A percentile compares a stretch with the other conserved stretches of the same genome.
These are phyloP conservation scores for Penicillium aurantiogriseum DNA, from an alignment of 2,329 filamentous ascomycete species.

Conservation along the genomic window DNA sequence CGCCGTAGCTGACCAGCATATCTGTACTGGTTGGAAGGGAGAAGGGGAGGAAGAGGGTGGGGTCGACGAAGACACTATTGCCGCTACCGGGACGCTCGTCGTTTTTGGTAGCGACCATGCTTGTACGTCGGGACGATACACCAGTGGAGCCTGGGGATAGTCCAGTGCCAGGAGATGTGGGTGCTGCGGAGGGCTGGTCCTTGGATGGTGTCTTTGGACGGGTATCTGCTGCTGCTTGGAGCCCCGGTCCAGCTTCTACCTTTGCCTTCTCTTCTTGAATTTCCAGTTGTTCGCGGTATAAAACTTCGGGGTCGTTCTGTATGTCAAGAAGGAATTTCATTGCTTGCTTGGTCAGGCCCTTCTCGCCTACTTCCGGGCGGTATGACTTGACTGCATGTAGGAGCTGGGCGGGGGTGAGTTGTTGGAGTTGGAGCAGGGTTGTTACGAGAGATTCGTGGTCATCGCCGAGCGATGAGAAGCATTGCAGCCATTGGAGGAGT, in stretches of 20 bases:
- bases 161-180: slow-evolving; percentile 20
- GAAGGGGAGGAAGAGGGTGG: slow-evolving; percentile 89
- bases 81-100: slow-evolving; percentile 29
- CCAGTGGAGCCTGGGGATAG: slow-evolving; percentile 26
- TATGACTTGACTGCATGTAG: slow-evolving; percentile 92
- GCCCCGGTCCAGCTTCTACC: slow-evolving; percentile 15
- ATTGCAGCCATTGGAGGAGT: slow-evolving; percentile 94
- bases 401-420: slow-evolving; percentile 80
- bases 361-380: slow-evolving; percentile 91
- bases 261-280: slow-evolving; percentile 30
- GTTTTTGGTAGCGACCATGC: slow-evolving; percentile 18
- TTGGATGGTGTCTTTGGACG: slow-evolving; percentile 33
- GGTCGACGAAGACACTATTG: slow-evolving; percentile 68
- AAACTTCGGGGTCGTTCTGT: slow-evolving; percentile 69
- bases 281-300: slow-evolving; percentile 40
- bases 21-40: slow-evolving; percentile 93
- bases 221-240: slow-evolving; percentile 15
- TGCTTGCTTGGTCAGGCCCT: slow-evolving; percentile 81
- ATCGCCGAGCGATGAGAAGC: slow-evolving; percentile 90
- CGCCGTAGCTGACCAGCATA: slow-evolving; percentile 93
- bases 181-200: slow-evolving; percentile 16
- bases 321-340: slow-evolving; percentile 80
- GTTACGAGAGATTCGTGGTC: slow-evolving; percentile 84
- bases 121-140: slow-evolving; percentile 26
- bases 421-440: slow-evolving; percentile 84